Percentiles rank a stretch among this genome's conserved stretches.
Conservation (phyloP, 139 green algal species). For the Microglena sp. region DNA sequence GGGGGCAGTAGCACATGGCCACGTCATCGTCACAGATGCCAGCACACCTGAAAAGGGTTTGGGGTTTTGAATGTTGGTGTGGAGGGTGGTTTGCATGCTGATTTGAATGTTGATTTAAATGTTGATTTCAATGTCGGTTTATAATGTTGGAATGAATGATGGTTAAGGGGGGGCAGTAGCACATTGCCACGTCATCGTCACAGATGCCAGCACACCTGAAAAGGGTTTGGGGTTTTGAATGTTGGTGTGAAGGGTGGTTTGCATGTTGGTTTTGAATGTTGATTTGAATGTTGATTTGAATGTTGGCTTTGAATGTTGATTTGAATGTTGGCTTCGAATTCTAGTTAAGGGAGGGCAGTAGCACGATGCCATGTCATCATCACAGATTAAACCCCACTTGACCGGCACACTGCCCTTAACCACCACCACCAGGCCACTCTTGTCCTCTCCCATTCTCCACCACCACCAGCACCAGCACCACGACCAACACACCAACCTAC, state of each 20-base stretch:
- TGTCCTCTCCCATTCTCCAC: not conserved
- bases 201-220: constrained; percentile 2
- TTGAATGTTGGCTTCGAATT: too few species aligned
- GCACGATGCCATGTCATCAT: too few species aligned
- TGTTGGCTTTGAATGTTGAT: too few species aligned
- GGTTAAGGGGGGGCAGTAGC: not conserved
- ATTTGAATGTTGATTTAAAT: not conserved
- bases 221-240: not conserved
- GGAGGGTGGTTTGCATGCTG: not conserved
- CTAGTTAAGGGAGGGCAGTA: not conserved
- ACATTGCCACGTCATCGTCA: not conserved
- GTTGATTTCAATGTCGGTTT: not conserved
- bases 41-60: constrained; percentile 6
- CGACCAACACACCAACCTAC: too few species aligned
- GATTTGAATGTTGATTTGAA: too few species aligned
- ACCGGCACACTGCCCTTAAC: too few species aligned
- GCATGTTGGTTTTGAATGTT: not conserved
- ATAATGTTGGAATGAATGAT: not conserved
- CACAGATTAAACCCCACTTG: too few species aligned
- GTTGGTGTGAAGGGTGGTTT: constrained; percentile 2
- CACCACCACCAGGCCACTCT: not conserved
- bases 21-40: constrained; percentile 47
- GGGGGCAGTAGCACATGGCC: constrained; percentile 42
- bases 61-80: not conserved
- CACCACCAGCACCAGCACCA: not conserved